These are phyloP conservation scores for Boletellus emodensis DNA, from an alignment of 768 basidiomycete genomes.

Conservation along the genomic window DNA sequence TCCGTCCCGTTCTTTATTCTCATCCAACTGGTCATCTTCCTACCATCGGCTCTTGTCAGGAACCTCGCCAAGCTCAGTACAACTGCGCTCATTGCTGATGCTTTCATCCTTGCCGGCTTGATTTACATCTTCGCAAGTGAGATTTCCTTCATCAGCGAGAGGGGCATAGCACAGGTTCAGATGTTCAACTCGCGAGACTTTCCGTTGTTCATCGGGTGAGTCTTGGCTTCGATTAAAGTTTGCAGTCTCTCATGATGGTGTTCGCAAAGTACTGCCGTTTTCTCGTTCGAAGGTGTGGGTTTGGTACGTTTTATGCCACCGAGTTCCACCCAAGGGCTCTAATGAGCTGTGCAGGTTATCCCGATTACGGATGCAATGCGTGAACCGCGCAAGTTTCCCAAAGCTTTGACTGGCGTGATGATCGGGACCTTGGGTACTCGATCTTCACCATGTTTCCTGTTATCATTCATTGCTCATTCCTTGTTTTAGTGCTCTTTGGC, in stretches of 20 bases:
- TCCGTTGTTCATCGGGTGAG: slow-evolving; percentile 87
- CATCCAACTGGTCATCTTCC: slow-evolving; percentile 78
- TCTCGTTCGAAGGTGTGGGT: slow-evolving; percentile 97
- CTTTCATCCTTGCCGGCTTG: slow-evolving; percentile 86
- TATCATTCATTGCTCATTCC: slow-evolving; percentile 4
- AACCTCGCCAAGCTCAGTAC: slow-evolving; percentile 94
- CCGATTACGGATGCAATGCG: slow-evolving; percentile 97
- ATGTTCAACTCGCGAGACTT: slow-evolving; percentile 89
- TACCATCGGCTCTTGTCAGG: slow-evolving; percentile 85
- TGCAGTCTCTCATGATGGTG: background rate
- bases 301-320: slow-evolving; percentile 47
- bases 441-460: background rate
- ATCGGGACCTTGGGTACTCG: slow-evolving; percentile 64
- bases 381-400: slow-evolving; percentile 91
- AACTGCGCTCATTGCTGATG: slow-evolving; percentile 90
- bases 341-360: slow-evolving; percentile 54
- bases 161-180: slow-evolving; percentile 75
- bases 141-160: slow-evolving; percentile 55
- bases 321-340: background rate
- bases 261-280: slow-evolving; percentile 80
- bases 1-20: slow-evolving; percentile 79
- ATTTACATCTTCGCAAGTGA: slow-evolving; percentile 90
- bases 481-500: slow-evolving; percentile 67
- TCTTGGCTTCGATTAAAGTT: slow-evolving; percentile 1
- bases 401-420: slow-evolving; percentile 88